phyloP scores from a whole-genome alignment of 371 early-diverging fungal species.

The Mucor racemosus region DNA sequence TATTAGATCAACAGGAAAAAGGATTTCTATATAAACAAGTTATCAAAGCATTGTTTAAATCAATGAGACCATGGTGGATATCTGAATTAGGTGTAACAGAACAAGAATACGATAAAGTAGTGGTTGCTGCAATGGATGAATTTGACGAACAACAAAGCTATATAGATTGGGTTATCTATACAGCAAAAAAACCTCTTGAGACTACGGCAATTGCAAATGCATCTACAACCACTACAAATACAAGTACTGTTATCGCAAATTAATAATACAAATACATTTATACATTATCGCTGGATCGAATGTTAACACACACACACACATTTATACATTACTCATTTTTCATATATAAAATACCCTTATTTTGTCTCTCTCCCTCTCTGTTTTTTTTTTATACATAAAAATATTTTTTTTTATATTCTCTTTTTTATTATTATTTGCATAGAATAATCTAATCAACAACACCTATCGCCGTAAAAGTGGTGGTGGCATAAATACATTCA shows the following conservation, averaged over 20 bases:
- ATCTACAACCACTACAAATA: not conserved
- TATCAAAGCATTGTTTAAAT: conserved; percentile 40
- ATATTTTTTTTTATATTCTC: not conserved
- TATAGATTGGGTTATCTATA: conserved; percentile 27
- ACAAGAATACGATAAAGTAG: conserved; percentile 31
- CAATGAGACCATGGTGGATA: conserved; percentile 52
- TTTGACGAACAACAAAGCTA: conserved; percentile 25
- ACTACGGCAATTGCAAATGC: not conserved
- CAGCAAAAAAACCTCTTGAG: conserved; percentile 25
- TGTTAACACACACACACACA: not conserved
- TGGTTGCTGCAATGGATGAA: conserved; percentile 28
- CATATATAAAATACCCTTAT: not conserved
- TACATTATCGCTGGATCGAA: conserved; percentile 13
- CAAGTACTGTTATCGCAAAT: not conserved
- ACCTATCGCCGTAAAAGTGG: conserved; percentile 44
- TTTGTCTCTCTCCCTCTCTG: not conserved
- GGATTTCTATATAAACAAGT: conserved; percentile 51
- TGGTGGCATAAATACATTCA: conserved; percentile 70
- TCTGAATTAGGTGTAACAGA: conserved; percentile 33
- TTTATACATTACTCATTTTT: not conserved
- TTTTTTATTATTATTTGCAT: too few relatives aligned
- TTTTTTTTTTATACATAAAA: too few relatives aligned
- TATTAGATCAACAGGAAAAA: conserved; percentile 37
- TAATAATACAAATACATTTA: not conserved
- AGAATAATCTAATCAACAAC: too few relatives aligned